A percentile compares a stretch with the other conserved stretches of the same genome.
These are phyloP conservation scores for Cryptococcus neoformans DNA, from an alignment of 1,284 basidiomycete genomes.

Conservation along the genomic window DNA sequence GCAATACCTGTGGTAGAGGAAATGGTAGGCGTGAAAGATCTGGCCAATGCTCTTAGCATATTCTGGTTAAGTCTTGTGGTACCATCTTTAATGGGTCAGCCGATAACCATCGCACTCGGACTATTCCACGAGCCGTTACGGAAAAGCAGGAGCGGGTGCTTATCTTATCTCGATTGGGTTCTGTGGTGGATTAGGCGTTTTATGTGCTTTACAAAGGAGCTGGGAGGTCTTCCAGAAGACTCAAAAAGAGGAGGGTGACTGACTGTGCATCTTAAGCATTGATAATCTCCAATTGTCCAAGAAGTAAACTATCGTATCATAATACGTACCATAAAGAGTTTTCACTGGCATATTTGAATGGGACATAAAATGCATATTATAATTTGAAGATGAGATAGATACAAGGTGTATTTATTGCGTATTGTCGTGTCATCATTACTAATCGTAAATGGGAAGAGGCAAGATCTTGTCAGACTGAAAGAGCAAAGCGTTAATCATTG, in stretches of 20 bases:
- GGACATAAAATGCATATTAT: too few species aligned
- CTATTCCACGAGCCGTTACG: constrained; percentile 36
- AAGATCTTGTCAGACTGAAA: constrained; percentile 61
- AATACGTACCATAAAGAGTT: too few species aligned
- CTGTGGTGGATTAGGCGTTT: constrained; percentile 43
- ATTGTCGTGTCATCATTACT: not conserved
- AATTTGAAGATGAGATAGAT: too few species aligned
- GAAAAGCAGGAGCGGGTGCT: constrained; percentile 32
- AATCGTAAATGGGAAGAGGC: constrained; percentile 51
- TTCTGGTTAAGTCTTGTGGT: constrained; percentile 47
- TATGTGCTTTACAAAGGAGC: constrained; percentile 33
- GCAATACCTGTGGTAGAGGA: constrained; percentile 41
- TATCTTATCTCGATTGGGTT: constrained; percentile 49
- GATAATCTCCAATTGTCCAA: too few species aligned
- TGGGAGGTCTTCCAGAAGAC: constrained; percentile 33
- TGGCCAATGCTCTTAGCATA: constrained; percentile 48
- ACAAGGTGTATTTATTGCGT: too few species aligned
- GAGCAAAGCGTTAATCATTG: constrained; percentile 1
- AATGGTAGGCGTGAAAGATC: constrained; percentile 49
- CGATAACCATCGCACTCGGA: constrained; percentile 48
- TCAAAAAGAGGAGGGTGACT: too few species aligned
- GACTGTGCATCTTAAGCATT: too few species aligned
- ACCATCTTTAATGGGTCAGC: constrained; percentile 44
- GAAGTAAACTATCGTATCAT: too few species aligned
- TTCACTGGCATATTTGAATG: too few species aligned